Conservation (phyloP, 1,284 basidiomycete species). For the Heterobasidion annosum region DNA sequence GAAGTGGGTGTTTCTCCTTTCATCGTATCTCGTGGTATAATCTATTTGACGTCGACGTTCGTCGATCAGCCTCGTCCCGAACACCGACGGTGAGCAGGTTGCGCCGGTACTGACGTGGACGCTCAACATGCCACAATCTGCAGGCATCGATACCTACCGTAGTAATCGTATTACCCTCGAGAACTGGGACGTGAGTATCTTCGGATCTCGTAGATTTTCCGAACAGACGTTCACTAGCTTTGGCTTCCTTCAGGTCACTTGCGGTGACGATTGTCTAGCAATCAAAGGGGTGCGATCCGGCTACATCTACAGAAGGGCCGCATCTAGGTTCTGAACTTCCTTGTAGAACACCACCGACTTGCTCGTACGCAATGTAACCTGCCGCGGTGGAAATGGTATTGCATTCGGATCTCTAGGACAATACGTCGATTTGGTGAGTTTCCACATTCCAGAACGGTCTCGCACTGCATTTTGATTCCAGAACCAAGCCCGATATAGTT, state of each 20-base stretch:
- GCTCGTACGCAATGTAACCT: constrained; percentile 38
- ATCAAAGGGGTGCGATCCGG: constrained; percentile 44
- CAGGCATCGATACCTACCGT: constrained; percentile 45
- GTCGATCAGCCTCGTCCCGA: constrained; percentile 42
- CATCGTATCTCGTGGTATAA: background rate
- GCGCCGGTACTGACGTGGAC: background rate
- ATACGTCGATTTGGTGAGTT: constrained; percentile 41
- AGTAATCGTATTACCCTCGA: constrained; percentile 41
- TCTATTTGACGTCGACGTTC: constrained; percentile 3
- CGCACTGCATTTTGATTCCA: background rate
- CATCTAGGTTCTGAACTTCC: background rate
- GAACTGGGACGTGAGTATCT: constrained; percentile 37
- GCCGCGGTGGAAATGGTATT: constrained; percentile 56
- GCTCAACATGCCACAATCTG: background rate
- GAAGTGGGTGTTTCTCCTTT: constrained; percentile 29
- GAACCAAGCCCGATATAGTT: constrained; percentile 41
- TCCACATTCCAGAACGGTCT: background rate
- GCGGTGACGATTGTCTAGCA: constrained; percentile 60
- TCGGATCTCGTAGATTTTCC: background rate
- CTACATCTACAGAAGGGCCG: background rate
- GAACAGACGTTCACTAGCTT: background rate
- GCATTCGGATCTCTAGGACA: constrained; percentile 59
- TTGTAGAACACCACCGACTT: constrained; percentile 49
- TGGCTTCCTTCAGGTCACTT: constrained; percentile 28
- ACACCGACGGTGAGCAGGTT: constrained; percentile 42